Percentiles rank a stretch among this genome's conserved stretches.
Conservation (phyloP, 345 rosid species). For the Stellera chamaejasme region DNA sequence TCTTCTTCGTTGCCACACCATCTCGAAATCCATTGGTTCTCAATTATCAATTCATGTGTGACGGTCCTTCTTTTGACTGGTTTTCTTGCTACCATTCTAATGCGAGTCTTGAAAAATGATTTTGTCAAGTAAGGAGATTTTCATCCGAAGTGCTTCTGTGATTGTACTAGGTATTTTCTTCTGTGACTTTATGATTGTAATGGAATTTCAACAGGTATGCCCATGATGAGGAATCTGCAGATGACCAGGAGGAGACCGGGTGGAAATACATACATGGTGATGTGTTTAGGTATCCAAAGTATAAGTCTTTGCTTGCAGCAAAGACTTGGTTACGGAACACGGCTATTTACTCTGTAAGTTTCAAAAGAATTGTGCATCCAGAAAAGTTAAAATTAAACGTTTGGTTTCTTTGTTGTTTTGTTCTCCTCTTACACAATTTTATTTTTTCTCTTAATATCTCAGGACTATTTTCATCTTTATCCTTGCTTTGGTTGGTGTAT, state of each 20-base stretch:
- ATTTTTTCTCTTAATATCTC: too few species aligned
- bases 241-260: constrained; percentile 43
- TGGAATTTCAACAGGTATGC: constrained; percentile 26
- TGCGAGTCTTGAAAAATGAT: constrained; percentile 57
- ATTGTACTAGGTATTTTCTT: neutral
- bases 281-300: constrained; percentile 44
- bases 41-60: constrained; percentile 48
- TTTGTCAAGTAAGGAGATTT: constrained; percentile 37
- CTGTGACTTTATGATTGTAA: neutral
- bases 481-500: too few species aligned
- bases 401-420: too few species aligned
- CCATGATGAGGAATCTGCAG: constrained; percentile 51
- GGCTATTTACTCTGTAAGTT: constrained; percentile 49
- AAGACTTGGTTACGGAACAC: constrained; percentile 48
- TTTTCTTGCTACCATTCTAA: constrained; percentile 50
- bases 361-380: neutral
- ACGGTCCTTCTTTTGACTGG: constrained; percentile 58
- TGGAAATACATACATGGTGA: constrained; percentile 63
- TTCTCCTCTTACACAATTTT: too few species aligned
- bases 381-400: too few species aligned
- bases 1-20: constrained; percentile 30
- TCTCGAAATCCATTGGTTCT: constrained; percentile 53
- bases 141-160: neutral
- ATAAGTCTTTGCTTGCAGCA: constrained; percentile 41
- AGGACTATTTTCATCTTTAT: too few species aligned